phyloP scores from a whole-genome alignment of 331 rosid genomes.

The Erythrophleum ivorense region DNA sequence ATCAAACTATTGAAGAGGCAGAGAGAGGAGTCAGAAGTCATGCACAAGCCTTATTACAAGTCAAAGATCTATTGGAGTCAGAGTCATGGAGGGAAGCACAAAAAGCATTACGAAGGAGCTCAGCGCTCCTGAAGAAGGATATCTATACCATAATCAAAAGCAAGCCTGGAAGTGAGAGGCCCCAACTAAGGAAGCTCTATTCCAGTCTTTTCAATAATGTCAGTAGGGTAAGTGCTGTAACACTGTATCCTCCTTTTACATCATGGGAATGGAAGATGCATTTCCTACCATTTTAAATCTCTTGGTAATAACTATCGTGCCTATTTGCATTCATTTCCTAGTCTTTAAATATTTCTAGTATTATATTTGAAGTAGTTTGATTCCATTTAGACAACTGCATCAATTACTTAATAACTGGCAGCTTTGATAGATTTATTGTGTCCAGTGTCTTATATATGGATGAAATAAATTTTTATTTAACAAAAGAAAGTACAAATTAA shows the following conservation, averaged over 20 bases:
- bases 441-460: neutral
- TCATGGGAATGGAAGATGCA: neutral
- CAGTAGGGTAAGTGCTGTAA: conserved; percentile 56
- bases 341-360: neutral
- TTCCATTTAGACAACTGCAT: neutral
- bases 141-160: conserved; percentile 65
- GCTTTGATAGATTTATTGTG: neutral
- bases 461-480: neutral
- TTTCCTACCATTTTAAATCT: neutral
- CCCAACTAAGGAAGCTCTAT: conserved; percentile 70
- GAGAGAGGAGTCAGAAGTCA: conserved; percentile 40
- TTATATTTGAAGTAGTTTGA: neutral
- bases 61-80: conserved; percentile 60
- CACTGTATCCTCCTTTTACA: neutral
- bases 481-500: conserved; percentile 7
- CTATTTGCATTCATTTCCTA: neutral
- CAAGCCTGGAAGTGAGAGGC: conserved; percentile 70
- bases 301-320: neutral
- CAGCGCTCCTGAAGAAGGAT: conserved; percentile 63
- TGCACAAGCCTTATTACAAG: conserved; percentile 23
- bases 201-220: conserved; percentile 75
- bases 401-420: neutral
- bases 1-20: conserved; percentile 26
- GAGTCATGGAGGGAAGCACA: conserved; percentile 72
- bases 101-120: conserved; percentile 52